Conservation (phyloP, 2,329 filamentous ascomycete genomes). For the Claviceps quebecensis region DNA sequence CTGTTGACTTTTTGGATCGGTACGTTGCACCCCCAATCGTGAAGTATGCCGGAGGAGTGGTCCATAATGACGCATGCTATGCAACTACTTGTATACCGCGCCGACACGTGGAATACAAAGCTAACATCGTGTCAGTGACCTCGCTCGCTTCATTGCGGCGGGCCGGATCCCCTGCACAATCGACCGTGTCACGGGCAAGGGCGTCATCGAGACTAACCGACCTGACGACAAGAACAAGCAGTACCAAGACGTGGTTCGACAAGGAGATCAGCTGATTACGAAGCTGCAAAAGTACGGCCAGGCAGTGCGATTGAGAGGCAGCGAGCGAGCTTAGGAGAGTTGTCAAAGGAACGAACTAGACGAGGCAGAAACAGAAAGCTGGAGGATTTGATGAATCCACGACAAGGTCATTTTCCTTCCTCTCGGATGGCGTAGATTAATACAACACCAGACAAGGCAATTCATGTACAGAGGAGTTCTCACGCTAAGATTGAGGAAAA, state of each 20-base stretch:
- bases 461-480: not conserved
- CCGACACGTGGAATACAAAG: not conserved
- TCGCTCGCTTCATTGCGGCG: slow-evolving; percentile 92
- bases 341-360: not conserved
- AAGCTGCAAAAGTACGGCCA: slow-evolving; percentile 99
- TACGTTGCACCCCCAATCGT: slow-evolving; percentile 29
- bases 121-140: slow-evolving; percentile 44
- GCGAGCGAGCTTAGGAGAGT: slow-evolving; percentile 61
- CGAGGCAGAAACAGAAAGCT: not conserved
- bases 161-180: slow-evolving; percentile 94
- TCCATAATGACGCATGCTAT: too few species aligned
- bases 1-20: slow-evolving; percentile 91
- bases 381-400: not conserved
- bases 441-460: not conserved
- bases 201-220: slow-evolving; percentile 94
- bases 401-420: not conserved
- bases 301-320: slow-evolving; percentile 83
- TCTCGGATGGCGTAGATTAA: not conserved
- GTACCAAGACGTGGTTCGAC: slow-evolving; percentile 94
- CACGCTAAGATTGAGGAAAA: not conserved
- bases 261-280: slow-evolving; percentile 93
- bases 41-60: too few species aligned
- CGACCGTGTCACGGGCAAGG: slow-evolving; percentile 89
- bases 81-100: too few species aligned
- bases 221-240: slow-evolving; percentile 99